Conservation (phyloP, 2,329 filamentous ascomycete genomes). For the Arthrinium phaeospermum region DNA sequence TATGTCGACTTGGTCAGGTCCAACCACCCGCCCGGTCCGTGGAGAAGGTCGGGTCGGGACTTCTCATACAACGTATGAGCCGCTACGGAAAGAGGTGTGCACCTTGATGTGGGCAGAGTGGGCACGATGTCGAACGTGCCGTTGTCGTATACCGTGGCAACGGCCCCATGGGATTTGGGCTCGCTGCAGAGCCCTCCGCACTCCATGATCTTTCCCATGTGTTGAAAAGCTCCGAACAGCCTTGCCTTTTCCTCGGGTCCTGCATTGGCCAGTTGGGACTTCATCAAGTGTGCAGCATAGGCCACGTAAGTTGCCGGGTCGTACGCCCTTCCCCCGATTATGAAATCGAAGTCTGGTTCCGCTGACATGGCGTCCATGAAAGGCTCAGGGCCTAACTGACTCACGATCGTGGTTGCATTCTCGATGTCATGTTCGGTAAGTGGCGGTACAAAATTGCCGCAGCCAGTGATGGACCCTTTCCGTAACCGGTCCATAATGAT, state of each 20-base stretch:
- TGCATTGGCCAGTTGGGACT: constrained; percentile 24
- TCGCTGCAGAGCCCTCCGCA: constrained; percentile 54
- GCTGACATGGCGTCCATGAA: constrained; percentile 41
- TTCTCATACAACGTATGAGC: constrained; percentile 63
- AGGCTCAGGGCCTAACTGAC: constrained; percentile 52
- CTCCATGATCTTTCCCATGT: constrained; percentile 64
- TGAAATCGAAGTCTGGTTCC: constrained; percentile 44
- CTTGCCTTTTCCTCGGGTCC: constrained; percentile 23
- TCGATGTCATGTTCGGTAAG: constrained; percentile 46
- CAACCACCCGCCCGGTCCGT: constrained; percentile 55
- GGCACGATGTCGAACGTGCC: constrained; percentile 55
- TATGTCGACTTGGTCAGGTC: constrained; percentile 48
- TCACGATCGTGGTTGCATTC: constrained; percentile 42
- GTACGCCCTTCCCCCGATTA: constrained; percentile 53
- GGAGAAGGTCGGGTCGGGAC: constrained; percentile 53
- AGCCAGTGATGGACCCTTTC: constrained; percentile 40
- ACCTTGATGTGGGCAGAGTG: constrained; percentile 43
- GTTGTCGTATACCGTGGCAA: constrained; percentile 46
- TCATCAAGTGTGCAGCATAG: constrained; percentile 39
- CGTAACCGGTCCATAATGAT: constrained; percentile 37
- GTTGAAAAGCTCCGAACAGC: constrained; percentile 44
- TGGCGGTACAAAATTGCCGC: constrained; percentile 47
- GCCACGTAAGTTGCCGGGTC: constrained; percentile 48
- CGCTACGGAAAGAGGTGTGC: constrained; percentile 55
- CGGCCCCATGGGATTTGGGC: constrained; percentile 51